Evolutionary conservation across 1,284 basidiomycete species (phyloP).

Genomic region (Kalmanozyma brasiliensis): DNA sequence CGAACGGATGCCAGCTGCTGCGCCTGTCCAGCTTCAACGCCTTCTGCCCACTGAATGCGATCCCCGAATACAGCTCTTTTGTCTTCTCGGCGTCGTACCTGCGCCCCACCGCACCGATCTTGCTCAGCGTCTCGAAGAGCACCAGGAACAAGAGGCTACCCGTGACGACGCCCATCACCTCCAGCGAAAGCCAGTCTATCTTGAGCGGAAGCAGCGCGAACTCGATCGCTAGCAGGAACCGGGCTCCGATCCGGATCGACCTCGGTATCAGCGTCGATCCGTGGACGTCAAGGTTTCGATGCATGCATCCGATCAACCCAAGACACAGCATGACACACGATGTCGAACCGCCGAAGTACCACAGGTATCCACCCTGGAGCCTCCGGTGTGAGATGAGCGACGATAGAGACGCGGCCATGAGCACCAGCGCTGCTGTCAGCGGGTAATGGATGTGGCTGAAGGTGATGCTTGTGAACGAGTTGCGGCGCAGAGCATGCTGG

Average conservation of each 20-base stretch:
- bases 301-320: slow-evolving; percentile 56
- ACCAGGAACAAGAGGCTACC: slow-evolving; percentile 52
- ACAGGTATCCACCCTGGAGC: slow-evolving; percentile 45
- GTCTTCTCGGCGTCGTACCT: slow-evolving; percentile 49
- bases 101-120: slow-evolving; percentile 60
- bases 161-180: slow-evolving; percentile 46
- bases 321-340: slow-evolving; percentile 49
- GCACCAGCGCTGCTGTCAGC: slow-evolving; percentile 58
- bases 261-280: slow-evolving; percentile 53
- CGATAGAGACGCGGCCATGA: slow-evolving; percentile 49
- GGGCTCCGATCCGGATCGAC: slow-evolving; percentile 44
- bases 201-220: slow-evolving; percentile 57
- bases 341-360: slow-evolving; percentile 60
- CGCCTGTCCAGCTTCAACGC: slow-evolving; percentile 27
- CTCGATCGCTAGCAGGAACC: slow-evolving; percentile 43
- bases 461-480: slow-evolving; percentile 60
- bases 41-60: slow-evolving; percentile 24
- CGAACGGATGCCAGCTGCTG: slow-evolving; percentile 61
- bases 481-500: slow-evolving; percentile 64
- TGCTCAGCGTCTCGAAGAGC: slow-evolving; percentile 62
- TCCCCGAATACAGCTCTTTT: slow-evolving; percentile 38
- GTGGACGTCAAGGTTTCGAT: slow-evolving; percentile 56
- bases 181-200: slow-evolving; percentile 44
- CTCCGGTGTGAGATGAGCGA: slow-evolving; percentile 38
- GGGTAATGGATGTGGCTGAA: slow-evolving; percentile 66